Evolutionary conservation across 192 early-diverging fungal species (phyloP).

Genomic region (Backusella tarrabulga): DNA sequence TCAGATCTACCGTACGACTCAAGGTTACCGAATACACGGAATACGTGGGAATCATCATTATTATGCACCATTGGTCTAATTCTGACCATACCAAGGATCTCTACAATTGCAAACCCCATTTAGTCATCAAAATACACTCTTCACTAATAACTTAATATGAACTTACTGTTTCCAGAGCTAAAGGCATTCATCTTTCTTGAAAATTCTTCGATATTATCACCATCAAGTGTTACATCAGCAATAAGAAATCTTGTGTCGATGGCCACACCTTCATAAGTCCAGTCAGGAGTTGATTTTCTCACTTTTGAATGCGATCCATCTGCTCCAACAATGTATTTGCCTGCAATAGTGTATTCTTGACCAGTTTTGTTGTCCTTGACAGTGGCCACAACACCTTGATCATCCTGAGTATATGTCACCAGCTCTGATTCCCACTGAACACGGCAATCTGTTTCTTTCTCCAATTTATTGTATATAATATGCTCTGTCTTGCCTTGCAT

Average conservation of each 20-base stretch:
- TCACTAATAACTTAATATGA: background rate
- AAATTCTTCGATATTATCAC: background rate
- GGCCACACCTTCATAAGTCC: constrained; percentile 26
- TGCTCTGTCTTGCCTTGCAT: constrained; percentile 19
- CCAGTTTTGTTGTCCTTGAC: constrained; percentile 2
- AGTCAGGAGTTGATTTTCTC: constrained; percentile 14
- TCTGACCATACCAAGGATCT: background rate
- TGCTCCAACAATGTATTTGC: constrained; percentile 29
- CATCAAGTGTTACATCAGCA: constrained; percentile 22
- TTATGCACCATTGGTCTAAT: background rate
- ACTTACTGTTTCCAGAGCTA: background rate
- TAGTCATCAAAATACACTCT: background rate
- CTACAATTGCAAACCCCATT: background rate
- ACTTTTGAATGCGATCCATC: constrained; percentile 36
- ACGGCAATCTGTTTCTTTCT: background rate
- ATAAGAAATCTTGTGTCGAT: constrained; percentile 12
- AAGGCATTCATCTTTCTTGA: background rate
- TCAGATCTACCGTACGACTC: background rate
- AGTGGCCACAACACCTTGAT: constrained; percentile 3
- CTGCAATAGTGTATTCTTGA: background rate
- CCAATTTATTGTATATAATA: background rate
- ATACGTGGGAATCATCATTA: background rate
- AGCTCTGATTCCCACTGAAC: constrained; percentile 13
- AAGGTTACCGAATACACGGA: constrained; percentile 6
- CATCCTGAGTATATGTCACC: constrained; percentile 18